Percentiles rank a stretch among this genome's conserved stretches.
Conservation (phyloP, 768 basidiomycete species). For the Kwoniella dejecticola region DNA sequence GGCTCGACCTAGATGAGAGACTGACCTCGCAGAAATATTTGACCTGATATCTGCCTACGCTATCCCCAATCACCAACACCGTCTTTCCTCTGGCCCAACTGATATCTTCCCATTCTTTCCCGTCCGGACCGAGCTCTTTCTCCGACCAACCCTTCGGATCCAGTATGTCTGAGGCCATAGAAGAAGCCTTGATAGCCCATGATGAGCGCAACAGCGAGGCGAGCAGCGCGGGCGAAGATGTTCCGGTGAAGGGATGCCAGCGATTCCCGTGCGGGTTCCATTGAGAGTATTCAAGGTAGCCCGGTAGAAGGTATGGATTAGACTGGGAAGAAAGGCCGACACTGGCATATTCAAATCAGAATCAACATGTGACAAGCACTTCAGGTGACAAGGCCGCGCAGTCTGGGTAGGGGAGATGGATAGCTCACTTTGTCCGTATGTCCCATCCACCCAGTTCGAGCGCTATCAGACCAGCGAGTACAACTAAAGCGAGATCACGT, state of each 20-base stretch:
- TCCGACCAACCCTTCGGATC: constrained; percentile 11
- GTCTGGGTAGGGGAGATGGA: too few species aligned
- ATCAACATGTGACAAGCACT: neutral
- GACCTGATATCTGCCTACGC: constrained; percentile 32
- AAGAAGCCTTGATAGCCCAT: neutral
- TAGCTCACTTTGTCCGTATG: neutral
- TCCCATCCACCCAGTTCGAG: constrained; percentile 1
- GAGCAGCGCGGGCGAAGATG: constrained; percentile 22
- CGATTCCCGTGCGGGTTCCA: constrained; percentile 30
- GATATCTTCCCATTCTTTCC: constrained; percentile 25
- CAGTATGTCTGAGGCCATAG: neutral
- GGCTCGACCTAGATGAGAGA: neutral
- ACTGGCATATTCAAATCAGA: neutral
- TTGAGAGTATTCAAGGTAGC: constrained; percentile 22
- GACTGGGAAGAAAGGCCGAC: neutral
- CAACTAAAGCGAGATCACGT: neutral
- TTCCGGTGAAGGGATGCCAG: constrained; percentile 25
- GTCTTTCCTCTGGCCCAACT: constrained; percentile 33
- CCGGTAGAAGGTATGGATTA: constrained; percentile 33
- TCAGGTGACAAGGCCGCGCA: too few species aligned
- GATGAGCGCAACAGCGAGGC: constrained; percentile 10
- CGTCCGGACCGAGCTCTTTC: constrained; percentile 5
- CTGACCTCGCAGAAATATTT: constrained; percentile 41
- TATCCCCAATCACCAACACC: constrained; percentile 41
- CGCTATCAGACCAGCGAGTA: neutral